phyloP scores from a whole-genome alignment of 2,329 filamentous ascomycete species.

The Talaromyces sp. region DNA sequence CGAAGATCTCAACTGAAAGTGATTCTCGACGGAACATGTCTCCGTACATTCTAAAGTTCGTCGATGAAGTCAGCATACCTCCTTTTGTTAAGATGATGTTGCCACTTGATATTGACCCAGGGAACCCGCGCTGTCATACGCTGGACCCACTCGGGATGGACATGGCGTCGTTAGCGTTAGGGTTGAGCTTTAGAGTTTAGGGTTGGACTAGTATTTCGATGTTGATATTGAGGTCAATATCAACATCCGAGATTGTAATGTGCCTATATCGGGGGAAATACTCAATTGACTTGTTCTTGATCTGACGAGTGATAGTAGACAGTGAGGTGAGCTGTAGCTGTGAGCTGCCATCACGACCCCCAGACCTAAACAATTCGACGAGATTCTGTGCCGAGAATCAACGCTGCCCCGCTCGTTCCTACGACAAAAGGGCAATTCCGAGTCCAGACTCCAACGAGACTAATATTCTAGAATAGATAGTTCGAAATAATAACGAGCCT shows the following conservation, averaged over 20 bases:
- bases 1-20: neutral
- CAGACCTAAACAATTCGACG: neutral
- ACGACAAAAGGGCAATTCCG: neutral
- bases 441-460: neutral
- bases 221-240: neutral
- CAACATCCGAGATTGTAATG: neutral
- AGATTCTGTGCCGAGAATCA: neutral
- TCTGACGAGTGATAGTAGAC: neutral
- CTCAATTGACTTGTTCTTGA: neutral
- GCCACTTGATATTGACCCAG: neutral
- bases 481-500: too few relatives aligned
- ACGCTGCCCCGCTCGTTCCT: conserved; percentile 3
- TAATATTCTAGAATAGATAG: neutral
- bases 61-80: neutral
- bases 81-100: too few relatives aligned
- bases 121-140: neutral
- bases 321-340: neutral
- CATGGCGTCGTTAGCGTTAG: neutral
- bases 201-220: neutral
- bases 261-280: neutral
- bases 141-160: neutral
- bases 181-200: neutral
- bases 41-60: neutral
- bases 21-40: neutral
- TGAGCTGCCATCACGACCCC: neutral